Percentiles rank a stretch among this genome's conserved stretches.
Conservation (phyloP, 73 alveolate genomes). For the Blepharisma stoltei region DNA sequence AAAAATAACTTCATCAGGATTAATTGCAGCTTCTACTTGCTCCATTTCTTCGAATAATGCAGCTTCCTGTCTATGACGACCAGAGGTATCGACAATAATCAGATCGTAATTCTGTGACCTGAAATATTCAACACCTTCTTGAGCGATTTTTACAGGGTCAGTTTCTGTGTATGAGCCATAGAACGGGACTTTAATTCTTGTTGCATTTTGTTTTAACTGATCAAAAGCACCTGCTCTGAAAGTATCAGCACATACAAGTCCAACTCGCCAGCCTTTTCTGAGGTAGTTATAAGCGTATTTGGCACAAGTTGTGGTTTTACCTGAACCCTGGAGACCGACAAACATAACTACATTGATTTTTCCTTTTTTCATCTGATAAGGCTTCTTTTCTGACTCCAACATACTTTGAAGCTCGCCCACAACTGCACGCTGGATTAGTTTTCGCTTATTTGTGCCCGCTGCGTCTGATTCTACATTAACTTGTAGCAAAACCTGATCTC, state of each 20-base stretch:
- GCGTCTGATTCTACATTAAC: conserved; percentile 73
- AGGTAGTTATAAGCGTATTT: conserved; percentile 97
- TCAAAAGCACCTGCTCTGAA: conserved; percentile 99
- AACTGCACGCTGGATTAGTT: conserved; percentile 80
- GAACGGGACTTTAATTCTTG: conserved; percentile 82
- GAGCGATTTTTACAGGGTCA: conserved; percentile 98
- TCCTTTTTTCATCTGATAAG: conserved; percentile 82
- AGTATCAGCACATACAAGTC: conserved; percentile 98
- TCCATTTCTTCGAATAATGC: conserved; percentile 98
- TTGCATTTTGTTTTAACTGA: conserved; percentile 98
- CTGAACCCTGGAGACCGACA: conserved; percentile 99
- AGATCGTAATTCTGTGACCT: conserved; percentile 91
- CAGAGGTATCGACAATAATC: conserved; percentile 99
- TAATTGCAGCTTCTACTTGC: conserved; percentile 90
- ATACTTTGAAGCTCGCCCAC: conserved; percentile 88
- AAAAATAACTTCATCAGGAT: conserved; percentile 95
- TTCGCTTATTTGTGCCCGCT: conserved; percentile 73
- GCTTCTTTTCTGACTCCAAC: conserved; percentile 67
- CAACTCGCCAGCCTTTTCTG: conserved; percentile 88
- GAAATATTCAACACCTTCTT: conserved; percentile 92
- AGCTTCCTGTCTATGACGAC: conserved; percentile 98
- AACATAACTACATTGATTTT: conserved; percentile 96
- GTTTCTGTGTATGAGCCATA: conserved; percentile 93
- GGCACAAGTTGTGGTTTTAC: conserved; percentile 99
- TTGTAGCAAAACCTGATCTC: conserved; percentile 76